Evolutionary conservation across 1,284 basidiomycete species (phyloP).

Genomic region (Mycosarcoma mackinlayi): DNA sequence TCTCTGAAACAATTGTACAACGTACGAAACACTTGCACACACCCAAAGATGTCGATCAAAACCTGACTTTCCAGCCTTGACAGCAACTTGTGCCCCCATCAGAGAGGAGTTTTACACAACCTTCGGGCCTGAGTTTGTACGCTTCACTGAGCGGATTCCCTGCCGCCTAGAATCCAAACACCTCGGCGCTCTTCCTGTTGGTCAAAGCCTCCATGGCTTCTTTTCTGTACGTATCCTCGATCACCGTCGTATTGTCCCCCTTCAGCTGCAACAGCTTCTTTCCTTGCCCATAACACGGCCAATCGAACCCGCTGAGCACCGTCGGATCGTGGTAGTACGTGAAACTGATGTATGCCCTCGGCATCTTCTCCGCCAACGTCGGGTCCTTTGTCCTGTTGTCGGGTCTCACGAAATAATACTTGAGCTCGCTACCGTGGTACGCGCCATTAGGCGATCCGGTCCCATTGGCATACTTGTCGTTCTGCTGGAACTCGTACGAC

Average conservation of each 20-base stretch:
- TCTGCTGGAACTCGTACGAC: slow-evolving; percentile 34
- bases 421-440: slow-evolving; percentile 26
- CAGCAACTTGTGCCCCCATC: too few species aligned
- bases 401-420: slow-evolving; percentile 27
- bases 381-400: slow-evolving; percentile 31
- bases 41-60: neutral
- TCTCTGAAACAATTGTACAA: slow-evolving; percentile 3
- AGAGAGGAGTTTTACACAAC: too few species aligned
- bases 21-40: neutral
- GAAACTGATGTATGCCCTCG: slow-evolving; percentile 33
- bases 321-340: slow-evolving; percentile 33
- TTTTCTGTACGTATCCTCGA: slow-evolving; percentile 37
- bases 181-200: slow-evolving; percentile 14
- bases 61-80: neutral
- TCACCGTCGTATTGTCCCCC: slow-evolving; percentile 35
- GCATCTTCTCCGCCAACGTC: slow-evolving; percentile 25
- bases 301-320: slow-evolving; percentile 16
- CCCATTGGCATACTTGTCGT: slow-evolving; percentile 31
- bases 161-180: slow-evolving; percentile 29
- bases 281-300: slow-evolving; percentile 24
- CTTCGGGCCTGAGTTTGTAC: too few species aligned
- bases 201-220: slow-evolving; percentile 40
- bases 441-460: slow-evolving; percentile 22
- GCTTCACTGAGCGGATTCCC: neutral
- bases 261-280: slow-evolving; percentile 34